Conservation (phyloP, 2,329 filamentous ascomycete genomes). For the Aspergillus oerlinghausenensis region DNA sequence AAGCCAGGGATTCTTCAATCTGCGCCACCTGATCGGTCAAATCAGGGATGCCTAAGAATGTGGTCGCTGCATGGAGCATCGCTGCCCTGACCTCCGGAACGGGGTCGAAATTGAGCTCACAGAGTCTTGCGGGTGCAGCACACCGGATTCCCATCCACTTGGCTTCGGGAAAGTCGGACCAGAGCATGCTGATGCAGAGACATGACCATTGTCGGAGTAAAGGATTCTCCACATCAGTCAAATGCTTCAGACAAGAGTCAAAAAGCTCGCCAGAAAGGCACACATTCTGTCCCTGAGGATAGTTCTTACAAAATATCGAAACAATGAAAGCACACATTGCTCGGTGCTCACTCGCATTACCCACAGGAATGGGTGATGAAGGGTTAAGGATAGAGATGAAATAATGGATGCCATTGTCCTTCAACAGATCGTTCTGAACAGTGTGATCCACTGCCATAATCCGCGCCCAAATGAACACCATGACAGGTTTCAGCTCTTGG, state of each 20-base stretch:
- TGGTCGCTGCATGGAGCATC: constrained; percentile 89
- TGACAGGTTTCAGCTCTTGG: constrained; percentile 89
- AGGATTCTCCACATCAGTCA: constrained; percentile 81
- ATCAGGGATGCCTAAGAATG: constrained; percentile 89
- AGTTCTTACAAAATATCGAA: constrained; percentile 93
- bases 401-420: constrained; percentile 96
- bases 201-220: constrained; percentile 93
- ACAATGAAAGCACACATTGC: constrained; percentile 99
- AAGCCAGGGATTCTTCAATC: constrained; percentile 85
- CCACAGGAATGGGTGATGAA: constrained; percentile 73
- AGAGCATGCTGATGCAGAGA: constrained; percentile 90
- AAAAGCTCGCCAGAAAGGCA: constrained; percentile 89
- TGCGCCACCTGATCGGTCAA: constrained; percentile 85
- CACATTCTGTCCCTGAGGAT: constrained; percentile 84
- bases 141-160: constrained; percentile 95
- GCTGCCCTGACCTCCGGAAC: constrained; percentile 90
- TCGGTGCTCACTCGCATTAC: constrained; percentile 88
- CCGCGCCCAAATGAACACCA: constrained; percentile 99
- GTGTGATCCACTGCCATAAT: constrained; percentile 92
- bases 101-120: constrained; percentile 74
- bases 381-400: constrained; percentile 91
- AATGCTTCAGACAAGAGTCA: constrained; percentile 76
- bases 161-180: constrained; percentile 83
- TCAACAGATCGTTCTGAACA: constrained; percentile 88
- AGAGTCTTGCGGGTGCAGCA: constrained; percentile 75